These are phyloP conservation scores for Trichophyton simii DNA, from an alignment of 2,329 filamentous ascomycete species.

Conservation along the genomic window DNA sequence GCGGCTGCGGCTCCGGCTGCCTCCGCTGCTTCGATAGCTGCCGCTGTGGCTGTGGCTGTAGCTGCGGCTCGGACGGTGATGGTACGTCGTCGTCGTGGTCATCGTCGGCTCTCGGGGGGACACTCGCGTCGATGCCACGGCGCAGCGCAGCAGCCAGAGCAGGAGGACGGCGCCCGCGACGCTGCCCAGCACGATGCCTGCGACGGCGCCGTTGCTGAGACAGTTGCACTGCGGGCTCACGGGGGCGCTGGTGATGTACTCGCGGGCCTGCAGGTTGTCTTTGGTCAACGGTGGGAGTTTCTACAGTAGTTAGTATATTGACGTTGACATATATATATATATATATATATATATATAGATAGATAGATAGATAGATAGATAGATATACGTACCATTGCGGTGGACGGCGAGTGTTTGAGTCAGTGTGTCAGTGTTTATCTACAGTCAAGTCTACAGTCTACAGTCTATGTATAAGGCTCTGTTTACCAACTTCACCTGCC, in stretches of 20 bases:
- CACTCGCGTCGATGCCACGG: constrained; percentile 15
- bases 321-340: too few relatives aligned
- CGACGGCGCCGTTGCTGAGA: constrained; percentile 26
- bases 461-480: too few relatives aligned
- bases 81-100: constrained; percentile 9
- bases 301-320: neutral
- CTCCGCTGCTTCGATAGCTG: neutral
- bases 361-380: neutral
- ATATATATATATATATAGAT: neutral
- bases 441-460: too few relatives aligned
- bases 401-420: too few relatives aligned
- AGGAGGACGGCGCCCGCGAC: constrained; percentile 27
- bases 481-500: too few relatives aligned
- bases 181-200: constrained; percentile 30
- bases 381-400: too few relatives aligned
- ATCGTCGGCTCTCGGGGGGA: constrained; percentile 15
- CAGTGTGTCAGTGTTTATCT: too few relatives aligned
- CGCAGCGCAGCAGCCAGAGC: constrained; percentile 26
- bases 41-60: constrained; percentile 5
- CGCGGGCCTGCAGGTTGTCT: constrained; percentile 15
- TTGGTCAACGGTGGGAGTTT: constrained; percentile 8
- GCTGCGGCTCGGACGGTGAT: constrained; percentile 15
- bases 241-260: constrained; percentile 4
- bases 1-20: neutral
- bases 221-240: constrained; percentile 14